phyloP scores from a whole-genome alignment of 2,329 filamentous ascomycete genomes.

The Calonectria ilicicola region DNA sequence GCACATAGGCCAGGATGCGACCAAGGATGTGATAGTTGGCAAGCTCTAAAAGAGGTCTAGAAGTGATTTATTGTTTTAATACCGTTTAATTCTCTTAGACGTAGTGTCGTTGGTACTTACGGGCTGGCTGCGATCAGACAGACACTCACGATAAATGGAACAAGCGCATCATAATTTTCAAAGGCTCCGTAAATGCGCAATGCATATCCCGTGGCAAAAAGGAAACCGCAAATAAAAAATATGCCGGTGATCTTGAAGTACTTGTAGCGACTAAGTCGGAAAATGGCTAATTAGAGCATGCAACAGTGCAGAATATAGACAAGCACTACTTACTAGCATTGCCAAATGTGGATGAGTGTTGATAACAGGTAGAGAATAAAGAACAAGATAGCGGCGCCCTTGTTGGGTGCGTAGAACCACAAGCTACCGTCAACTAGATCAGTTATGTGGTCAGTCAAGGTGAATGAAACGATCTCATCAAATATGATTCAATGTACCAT shows the following conservation, averaged over 20 bases:
- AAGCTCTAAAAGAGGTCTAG: constrained; percentile 70
- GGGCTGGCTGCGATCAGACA: constrained; percentile 49
- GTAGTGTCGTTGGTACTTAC: constrained; percentile 42
- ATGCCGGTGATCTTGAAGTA: constrained; percentile 63
- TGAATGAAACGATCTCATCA: neutral
- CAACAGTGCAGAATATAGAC: no score
- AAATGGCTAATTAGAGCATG: neutral
- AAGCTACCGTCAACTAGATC: constrained; percentile 21
- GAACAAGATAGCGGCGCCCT: constrained; percentile 65
- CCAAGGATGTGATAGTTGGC: constrained; percentile 74
- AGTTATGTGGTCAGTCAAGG: neutral
- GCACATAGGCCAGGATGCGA: constrained; percentile 72
- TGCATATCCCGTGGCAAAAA: constrained; percentile 67
- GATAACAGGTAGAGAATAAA: constrained; percentile 60
- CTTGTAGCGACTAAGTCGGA: constrained; percentile 58
- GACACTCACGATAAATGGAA: constrained; percentile 59
- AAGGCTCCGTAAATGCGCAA: constrained; percentile 63
- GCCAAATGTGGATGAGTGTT: constrained; percentile 62
- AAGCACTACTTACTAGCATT: constrained; percentile 54
- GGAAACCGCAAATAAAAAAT: constrained; percentile 60
- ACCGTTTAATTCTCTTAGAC: neutral
- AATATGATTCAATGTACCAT: no score
- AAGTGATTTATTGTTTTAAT: no score
- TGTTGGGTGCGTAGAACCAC: constrained; percentile 64
- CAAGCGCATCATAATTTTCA: constrained; percentile 45